These are phyloP conservation scores for Mycotypha africana DNA, from an alignment of 371 early-diverging fungal genomes.

Conservation along the genomic window DNA sequence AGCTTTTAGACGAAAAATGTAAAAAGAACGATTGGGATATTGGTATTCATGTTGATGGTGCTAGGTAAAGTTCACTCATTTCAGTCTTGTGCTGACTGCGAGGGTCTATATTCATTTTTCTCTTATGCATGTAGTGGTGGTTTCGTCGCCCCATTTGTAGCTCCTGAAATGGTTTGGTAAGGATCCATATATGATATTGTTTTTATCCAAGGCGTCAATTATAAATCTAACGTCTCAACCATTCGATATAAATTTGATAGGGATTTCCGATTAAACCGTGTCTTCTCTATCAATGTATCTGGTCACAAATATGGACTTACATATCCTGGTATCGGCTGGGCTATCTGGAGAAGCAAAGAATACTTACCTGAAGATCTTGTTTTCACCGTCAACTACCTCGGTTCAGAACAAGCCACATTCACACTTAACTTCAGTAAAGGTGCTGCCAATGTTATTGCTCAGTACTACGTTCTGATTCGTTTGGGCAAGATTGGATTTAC, in stretches of 20 bases:
- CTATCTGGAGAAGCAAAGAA: constrained; percentile 55
- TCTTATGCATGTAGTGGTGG: constrained; percentile 47
- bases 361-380: constrained; percentile 61
- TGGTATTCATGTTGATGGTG: constrained; percentile 79
- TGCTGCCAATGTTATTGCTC: constrained; percentile 58
- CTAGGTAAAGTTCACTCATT: constrained; percentile 29
- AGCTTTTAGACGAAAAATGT: constrained; percentile 52
- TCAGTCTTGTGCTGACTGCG: not conserved
- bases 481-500: constrained; percentile 56
- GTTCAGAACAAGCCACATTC: constrained; percentile 58
- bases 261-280: constrained; percentile 60
- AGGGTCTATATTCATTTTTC: not conserved
- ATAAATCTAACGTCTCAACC: no score
- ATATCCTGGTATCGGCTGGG: constrained; percentile 69
- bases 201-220: not conserved
- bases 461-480: constrained; percentile 69
- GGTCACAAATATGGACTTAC: constrained; percentile 80
- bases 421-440: constrained; percentile 71
- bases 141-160: constrained; percentile 74
- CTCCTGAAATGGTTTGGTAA: constrained; percentile 70
- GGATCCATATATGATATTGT: constrained; percentile 14
- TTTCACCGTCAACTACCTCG: constrained; percentile 64
- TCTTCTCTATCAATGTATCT: constrained; percentile 65
- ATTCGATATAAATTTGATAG: constrained; percentile 2
- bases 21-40: constrained; percentile 52